Conservation (phyloP, 2,329 filamentous ascomycete species). For the Calonectria fujianensis region DNA sequence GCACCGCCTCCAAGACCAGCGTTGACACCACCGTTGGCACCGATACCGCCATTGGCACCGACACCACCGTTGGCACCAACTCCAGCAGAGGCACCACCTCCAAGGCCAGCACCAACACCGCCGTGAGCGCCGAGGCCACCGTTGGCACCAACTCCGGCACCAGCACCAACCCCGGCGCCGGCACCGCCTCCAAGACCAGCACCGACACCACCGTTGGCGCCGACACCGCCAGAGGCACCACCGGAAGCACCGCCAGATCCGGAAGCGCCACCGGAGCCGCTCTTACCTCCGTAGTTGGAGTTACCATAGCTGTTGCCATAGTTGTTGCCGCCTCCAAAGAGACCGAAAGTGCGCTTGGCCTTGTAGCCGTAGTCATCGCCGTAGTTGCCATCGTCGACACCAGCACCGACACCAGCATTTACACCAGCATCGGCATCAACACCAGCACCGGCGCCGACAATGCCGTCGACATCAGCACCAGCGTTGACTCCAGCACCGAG, state of each 20-base stretch:
- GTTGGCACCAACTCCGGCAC: too few species aligned
- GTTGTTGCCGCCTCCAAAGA: not conserved
- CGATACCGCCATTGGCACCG: not conserved
- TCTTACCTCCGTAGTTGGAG: not conserved
- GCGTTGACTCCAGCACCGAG: not conserved
- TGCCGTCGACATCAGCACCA: not conserved
- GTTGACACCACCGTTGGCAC: not conserved
- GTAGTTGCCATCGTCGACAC: not conserved
- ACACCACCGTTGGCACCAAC: not conserved
- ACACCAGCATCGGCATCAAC: not conserved
- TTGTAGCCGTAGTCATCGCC: constrained; percentile 8
- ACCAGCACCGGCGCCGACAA: not conserved
- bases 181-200: not conserved
- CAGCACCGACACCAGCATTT: not conserved
- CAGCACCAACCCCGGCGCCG: too few species aligned
- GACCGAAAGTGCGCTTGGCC: constrained; percentile 11
- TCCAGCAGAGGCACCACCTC: not conserved
- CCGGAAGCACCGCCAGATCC: not conserved
- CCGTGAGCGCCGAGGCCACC: too few species aligned
- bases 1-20: not conserved
- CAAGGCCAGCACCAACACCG: not conserved
- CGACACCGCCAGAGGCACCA: not conserved
- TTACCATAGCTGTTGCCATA: not conserved
- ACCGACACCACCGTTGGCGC: not conserved
- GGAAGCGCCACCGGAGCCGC: not conserved